Conservation (phyloP, 371 early-diverging fungal genomes). For the Catenaria anguillulae region DNA sequence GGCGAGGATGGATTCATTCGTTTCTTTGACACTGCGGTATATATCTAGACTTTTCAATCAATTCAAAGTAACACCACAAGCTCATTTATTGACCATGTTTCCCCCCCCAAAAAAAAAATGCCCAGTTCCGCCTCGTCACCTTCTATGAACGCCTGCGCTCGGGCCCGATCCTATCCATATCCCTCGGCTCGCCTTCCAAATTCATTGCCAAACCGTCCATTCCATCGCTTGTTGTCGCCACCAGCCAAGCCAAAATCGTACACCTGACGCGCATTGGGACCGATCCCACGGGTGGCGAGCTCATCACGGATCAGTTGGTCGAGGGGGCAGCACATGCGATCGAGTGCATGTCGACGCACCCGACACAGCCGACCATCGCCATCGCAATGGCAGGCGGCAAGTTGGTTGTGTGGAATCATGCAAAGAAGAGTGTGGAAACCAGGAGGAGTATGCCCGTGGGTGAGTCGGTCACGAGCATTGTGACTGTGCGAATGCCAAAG, state of each 20-base stretch:
- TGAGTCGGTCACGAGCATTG: not conserved
- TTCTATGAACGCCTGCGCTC: not conserved
- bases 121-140: slow-evolving; percentile 1
- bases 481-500: not conserved
- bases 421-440: not conserved
- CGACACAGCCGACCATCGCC: not conserved
- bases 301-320: not conserved
- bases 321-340: not conserved
- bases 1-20: slow-evolving; percentile 5
- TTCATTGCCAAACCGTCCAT: not conserved
- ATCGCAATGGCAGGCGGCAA: not conserved
- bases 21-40: not conserved
- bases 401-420: not conserved
- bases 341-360: not conserved
- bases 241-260: not conserved
- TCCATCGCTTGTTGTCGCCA: not conserved
- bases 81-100: no score
- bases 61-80: not conserved
- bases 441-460: not conserved
- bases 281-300: not conserved
- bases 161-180: slow-evolving; percentile 2
- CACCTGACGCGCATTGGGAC: not conserved
- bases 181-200: not conserved
- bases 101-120: not conserved
- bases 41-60: not conserved